Percentiles rank a stretch among this genome's conserved stretches.
phyloP scores from a whole-genome alignment of 306 rosid species.

The Begonia loranthoides region DNA sequence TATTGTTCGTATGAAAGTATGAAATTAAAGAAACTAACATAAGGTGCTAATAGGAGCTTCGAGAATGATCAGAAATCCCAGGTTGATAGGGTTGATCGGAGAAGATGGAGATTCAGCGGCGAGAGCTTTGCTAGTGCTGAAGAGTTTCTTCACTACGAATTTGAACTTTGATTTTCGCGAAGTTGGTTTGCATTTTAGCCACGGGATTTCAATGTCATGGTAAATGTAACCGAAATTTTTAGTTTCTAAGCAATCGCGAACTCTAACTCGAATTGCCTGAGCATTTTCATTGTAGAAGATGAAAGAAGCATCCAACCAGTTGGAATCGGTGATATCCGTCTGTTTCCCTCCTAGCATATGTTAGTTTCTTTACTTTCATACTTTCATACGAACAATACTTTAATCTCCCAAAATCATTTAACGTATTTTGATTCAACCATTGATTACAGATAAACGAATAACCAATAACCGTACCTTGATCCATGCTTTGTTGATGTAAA shows the following conservation, averaged over 20 bases:
- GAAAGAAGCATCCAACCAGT: conserved; percentile 59
- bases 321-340: conserved; percentile 23
- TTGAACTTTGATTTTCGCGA: conserved; percentile 12
- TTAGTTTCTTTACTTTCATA: no score
- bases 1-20: no score
- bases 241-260: conserved; percentile 46
- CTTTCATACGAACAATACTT: no score
- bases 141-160: conserved; percentile 6
- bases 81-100: not conserved
- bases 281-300: conserved; percentile 63
- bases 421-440: no score
- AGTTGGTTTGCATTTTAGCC: conserved; percentile 36
- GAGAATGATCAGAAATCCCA: conserved; percentile 27
- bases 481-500: no score
- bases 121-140: conserved; percentile 19
- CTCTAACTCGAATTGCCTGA: conserved; percentile 42
- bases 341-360: conserved; percentile 40
- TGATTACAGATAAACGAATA: no score
- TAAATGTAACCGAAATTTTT: conserved; percentile 41
- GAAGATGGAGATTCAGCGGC: conserved; percentile 30
- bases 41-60: conserved; percentile 19
- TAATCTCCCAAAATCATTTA: no score
- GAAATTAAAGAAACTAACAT: no score
- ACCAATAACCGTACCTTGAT: no score
- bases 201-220: conserved; percentile 52